Percentiles rank a stretch among this genome's conserved stretches.
Conservation (phyloP, 768 basidiomycete genomes). For the Mycena latifolia region DNA sequence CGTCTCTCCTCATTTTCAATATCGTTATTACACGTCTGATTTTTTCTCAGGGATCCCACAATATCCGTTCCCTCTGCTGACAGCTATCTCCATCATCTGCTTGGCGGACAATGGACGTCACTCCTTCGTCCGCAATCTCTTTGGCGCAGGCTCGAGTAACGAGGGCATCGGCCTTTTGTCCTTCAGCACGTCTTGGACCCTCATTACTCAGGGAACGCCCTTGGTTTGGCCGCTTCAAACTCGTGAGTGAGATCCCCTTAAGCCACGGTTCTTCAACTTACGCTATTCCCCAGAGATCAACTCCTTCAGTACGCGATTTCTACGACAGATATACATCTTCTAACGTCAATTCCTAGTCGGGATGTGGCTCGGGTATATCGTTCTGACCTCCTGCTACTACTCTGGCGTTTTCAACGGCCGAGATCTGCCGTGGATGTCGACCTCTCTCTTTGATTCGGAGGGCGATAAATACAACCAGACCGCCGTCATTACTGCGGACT, state of each 20-base stretch:
- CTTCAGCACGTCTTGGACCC: slow-evolving; percentile 63
- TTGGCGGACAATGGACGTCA: slow-evolving; percentile 61
- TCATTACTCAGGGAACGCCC: slow-evolving; percentile 67
- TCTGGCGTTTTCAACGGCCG: slow-evolving; percentile 58
- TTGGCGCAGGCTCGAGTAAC: slow-evolving; percentile 62
- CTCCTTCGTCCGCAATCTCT: slow-evolving; percentile 54
- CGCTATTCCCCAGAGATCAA: slow-evolving; percentile 48
- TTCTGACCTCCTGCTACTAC: slow-evolving; percentile 58
- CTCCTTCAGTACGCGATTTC: slow-evolving; percentile 50
- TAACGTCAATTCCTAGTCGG: slow-evolving; percentile 49
- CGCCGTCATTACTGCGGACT: slow-evolving; percentile 53
- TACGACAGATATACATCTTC: not conserved
- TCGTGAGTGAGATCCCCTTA: slow-evolving; percentile 46
- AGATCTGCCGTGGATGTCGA: slow-evolving; percentile 62
- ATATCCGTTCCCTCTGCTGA: slow-evolving; percentile 44
- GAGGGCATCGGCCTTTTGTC: slow-evolving; percentile 64
- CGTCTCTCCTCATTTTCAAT: not conserved
- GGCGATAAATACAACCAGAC: slow-evolving; percentile 56
- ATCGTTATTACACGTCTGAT: not conserved
- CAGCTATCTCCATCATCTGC: slow-evolving; percentile 64
- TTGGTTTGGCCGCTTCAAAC: slow-evolving; percentile 69
- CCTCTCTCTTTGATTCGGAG: slow-evolving; percentile 53
- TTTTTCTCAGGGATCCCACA: slow-evolving; percentile 36
- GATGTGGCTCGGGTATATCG: slow-evolving; percentile 60
- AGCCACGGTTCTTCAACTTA: not conserved